A percentile compares a stretch with the other conserved stretches of the same genome.
Conservation (phyloP, 164 flowering plant genomes). For the Aristolochia fimbriata region DNA sequence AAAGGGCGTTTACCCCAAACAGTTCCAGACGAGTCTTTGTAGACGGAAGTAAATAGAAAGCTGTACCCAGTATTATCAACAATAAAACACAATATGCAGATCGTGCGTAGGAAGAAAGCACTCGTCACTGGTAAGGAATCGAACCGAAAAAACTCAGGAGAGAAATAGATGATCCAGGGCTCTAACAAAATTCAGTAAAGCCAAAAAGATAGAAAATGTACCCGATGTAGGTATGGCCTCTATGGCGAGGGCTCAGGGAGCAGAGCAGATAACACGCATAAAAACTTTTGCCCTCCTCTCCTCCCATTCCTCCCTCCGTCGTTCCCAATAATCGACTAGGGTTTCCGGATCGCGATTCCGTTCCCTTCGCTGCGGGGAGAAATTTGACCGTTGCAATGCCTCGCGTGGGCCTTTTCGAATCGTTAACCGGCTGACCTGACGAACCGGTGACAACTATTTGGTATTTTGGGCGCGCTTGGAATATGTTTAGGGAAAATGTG, state of each 20-base stretch:
- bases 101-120: too few relatives aligned
- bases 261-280: slow-evolving; percentile 73
- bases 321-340: neutral
- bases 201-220: slow-evolving; percentile 5
- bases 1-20: too few relatives aligned
- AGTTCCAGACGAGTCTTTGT: too few relatives aligned
- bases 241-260: slow-evolving; percentile 64
- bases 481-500: too few relatives aligned
- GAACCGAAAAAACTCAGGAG: neutral
- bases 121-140: neutral
- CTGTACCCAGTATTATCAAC: too few relatives aligned
- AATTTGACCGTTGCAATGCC: slow-evolving; percentile 3
- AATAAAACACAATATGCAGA: too few relatives aligned
- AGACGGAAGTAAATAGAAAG: too few relatives aligned
- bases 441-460: too few relatives aligned
- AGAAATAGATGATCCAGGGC: neutral
- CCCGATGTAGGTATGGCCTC: slow-evolving; percentile 91
- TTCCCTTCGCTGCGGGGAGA: neutral
- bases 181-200: neutral
- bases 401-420: too few relatives aligned
- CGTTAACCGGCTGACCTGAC: too few relatives aligned
- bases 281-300: slow-evolving; percentile 18
- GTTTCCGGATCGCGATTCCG: too few relatives aligned
- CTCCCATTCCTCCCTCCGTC: neutral
- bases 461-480: too few relatives aligned